Conservation (phyloP, 345 rosid species). For the Eucalyptus decipiens region DNA sequence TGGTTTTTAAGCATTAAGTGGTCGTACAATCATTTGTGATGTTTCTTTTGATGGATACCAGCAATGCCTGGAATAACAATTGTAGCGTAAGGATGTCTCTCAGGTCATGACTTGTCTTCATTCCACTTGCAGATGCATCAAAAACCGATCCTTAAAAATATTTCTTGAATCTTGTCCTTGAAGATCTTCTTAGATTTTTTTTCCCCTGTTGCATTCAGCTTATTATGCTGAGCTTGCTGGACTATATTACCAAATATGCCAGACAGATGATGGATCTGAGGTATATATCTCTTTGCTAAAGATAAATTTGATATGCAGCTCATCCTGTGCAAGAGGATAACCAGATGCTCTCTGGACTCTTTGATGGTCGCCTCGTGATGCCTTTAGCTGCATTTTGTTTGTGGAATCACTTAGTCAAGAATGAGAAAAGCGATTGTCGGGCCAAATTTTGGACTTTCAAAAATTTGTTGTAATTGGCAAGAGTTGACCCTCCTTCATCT, state of each 20-base stretch:
- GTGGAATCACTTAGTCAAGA: not conserved
- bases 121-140: not conserved
- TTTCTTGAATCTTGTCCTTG: not conserved
- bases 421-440: not conserved
- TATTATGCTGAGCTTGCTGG: conserved; percentile 84
- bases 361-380: not conserved
- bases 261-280: conserved; percentile 55
- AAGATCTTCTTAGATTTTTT: not conserved
- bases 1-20: not conserved
- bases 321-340: not conserved
- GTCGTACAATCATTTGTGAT: not conserved
- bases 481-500: not conserved
- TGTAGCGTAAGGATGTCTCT: not conserved
- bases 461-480: not conserved
- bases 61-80: not conserved
- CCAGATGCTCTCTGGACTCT: not conserved
- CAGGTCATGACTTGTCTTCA: not conserved
- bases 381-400: not conserved
- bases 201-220: conserved; percentile 25
- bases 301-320: not conserved
- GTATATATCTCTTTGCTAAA: conserved; percentile 4
- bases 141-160: not conserved
- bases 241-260: conserved; percentile 39
- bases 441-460: not conserved
- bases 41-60: not conserved